Evolutionary conservation across 2,329 filamentous ascomycete genomes (phyloP), one percentile per base, ranked within the genome.

Genomic region (Arthrobotrys pseudoclavata): DNA sequence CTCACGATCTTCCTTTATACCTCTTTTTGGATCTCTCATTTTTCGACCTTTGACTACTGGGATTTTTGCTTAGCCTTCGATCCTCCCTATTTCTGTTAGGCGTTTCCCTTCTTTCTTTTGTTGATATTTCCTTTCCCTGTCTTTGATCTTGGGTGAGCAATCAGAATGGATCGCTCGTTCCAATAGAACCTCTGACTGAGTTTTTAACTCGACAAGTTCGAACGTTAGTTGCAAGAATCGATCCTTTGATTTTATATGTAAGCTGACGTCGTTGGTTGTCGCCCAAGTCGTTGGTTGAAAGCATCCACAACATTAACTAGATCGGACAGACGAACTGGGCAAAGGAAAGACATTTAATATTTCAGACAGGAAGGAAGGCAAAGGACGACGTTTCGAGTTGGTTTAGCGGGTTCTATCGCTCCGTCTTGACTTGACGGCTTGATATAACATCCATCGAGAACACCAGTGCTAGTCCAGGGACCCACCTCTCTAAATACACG

Each of bases 1-100:
- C 64, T 76, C 71, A 69, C 64, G 71, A 76, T 76, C 71, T 67
- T 74, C 69, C 55, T 60, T 68, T 69, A 76, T 69, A 63, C 53
- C 70, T 75, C 63, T 75, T 75, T 75, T 69, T 63, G 62, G 63
- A 68, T 22, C 57, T 57, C 55, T 67, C 57, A 22, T 64, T 63
- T 69, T 53, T 67, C 34, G 31, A 24, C 47, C 48, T 57, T 53
- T 31, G 60, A 42, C 64, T 50, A 20, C 45, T 71, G 52, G 24
- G 29, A 64, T 62, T 63, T 47, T 60, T 18, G 24, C 29, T 52
- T 64, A 40, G 37, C 37, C 15, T 12, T 40, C 7, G 37, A 40
- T 26, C 42, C 22, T 60, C 31, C 40, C 50, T 60, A 24, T 50
- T 50, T 50, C 20, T 15, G 10, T 60, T 60, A 10, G 55, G 55